phyloP scores from a whole-genome alignment of 2,329 filamentous ascomycete genomes.

The Alternaria metachromatica region DNA sequence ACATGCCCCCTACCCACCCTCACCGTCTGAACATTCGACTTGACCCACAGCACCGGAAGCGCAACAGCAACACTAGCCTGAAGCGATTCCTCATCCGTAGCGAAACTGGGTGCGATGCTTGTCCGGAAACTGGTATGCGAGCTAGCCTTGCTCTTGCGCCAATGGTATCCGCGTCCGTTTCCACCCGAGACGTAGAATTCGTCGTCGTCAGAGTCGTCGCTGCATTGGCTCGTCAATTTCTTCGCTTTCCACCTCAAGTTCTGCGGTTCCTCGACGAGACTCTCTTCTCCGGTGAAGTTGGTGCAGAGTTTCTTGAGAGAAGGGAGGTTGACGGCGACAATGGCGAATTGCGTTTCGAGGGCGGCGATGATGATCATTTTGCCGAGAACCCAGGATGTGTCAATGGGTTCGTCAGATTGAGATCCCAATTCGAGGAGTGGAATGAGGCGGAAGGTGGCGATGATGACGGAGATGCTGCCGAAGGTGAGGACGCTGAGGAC shows the following conservation, averaged over 20 bases:
- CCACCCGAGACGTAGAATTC: not conserved
- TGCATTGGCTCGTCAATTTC: not conserved
- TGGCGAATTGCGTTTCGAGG: constrained; percentile 41
- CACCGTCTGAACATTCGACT: constrained; percentile 3
- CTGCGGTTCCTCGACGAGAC: not conserved
- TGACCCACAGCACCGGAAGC: constrained; percentile 7
- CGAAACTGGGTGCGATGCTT: constrained; percentile 1
- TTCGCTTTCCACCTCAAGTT: not conserved
- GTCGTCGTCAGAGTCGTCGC: not conserved
- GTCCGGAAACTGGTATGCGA: not conserved
- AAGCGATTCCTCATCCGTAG: constrained; percentile 4
- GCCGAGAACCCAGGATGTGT: constrained; percentile 39
- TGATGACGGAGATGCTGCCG: constrained; percentile 37
- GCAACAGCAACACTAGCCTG: constrained; percentile 4
- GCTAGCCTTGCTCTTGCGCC: constrained; percentile 1
- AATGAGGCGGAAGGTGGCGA: constrained; percentile 26
- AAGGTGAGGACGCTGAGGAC: constrained; percentile 35
- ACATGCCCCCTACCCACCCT: constrained; percentile 7
- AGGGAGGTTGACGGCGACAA: constrained; percentile 44
- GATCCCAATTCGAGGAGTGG: constrained; percentile 27
- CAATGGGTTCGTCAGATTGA: constrained; percentile 19
- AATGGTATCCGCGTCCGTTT: not conserved
- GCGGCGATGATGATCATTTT: constrained; percentile 43
- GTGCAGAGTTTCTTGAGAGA: constrained; percentile 42
- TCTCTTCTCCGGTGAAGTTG: not conserved